Conservation (phyloP, 257 asterid genomes). For the Solanum pinnatisectum region DNA sequence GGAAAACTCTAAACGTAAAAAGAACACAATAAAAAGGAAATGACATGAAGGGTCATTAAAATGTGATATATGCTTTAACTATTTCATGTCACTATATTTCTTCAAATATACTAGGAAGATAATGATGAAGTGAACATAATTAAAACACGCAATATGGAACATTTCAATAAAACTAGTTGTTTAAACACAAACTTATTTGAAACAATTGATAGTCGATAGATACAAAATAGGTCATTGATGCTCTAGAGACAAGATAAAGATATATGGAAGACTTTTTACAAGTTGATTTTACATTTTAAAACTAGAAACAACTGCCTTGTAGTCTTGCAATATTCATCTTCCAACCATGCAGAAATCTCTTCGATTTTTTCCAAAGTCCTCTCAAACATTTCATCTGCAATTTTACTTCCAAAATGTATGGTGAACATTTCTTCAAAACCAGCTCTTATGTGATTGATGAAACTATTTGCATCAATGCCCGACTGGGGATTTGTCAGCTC, state of each 20-base stretch:
- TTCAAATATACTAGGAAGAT: too few relatives aligned
- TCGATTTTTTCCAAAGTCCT: background rate
- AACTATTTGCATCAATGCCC: background rate
- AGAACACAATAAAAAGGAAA: too few relatives aligned
- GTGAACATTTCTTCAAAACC: background rate
- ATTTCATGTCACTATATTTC: too few relatives aligned
- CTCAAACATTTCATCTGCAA: conserved; percentile 4
- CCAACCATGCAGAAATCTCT: background rate
- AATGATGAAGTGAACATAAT: too few relatives aligned
- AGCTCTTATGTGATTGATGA: background rate
- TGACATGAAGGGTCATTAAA: too few relatives aligned
- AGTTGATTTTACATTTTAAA: background rate
- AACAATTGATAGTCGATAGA: background rate
- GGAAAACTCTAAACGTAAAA: too few relatives aligned
- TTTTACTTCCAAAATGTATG: conserved; percentile 8
- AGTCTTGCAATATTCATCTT: background rate
- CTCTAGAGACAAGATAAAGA: background rate
- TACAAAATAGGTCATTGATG: background rate
- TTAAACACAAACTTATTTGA: background rate
- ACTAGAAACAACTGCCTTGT: background rate
- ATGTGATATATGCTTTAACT: too few relatives aligned
- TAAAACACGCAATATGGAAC: too few relatives aligned
- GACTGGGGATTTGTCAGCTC: background rate
- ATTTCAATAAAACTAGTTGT: background rate
- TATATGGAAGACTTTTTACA: background rate